Conservation (phyloP, 2,329 filamentous ascomycete genomes). For the Spiromastix sp. region DNA sequence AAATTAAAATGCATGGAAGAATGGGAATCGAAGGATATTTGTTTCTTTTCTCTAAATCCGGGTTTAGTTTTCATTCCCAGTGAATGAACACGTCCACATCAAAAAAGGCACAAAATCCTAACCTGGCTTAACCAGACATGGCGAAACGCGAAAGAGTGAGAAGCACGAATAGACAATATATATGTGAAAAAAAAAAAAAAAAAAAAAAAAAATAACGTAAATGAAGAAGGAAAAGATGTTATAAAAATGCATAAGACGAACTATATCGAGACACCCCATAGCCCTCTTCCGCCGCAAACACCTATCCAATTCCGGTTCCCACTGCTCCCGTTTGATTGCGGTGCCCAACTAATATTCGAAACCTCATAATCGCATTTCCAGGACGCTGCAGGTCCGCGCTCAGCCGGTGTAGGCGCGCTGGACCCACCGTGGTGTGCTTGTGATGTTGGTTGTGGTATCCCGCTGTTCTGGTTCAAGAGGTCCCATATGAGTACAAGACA, state of each 20-base stretch:
- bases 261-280: conserved; percentile 35
- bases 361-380: conserved; percentile 39
- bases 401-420: conserved; percentile 21
- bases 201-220: conserved; percentile 2
- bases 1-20: too few species aligned
- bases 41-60: too few species aligned
- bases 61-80: too few species aligned
- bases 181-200: neutral
- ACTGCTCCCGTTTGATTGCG: conserved; percentile 26
- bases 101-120: too few species aligned
- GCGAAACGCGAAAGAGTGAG: too few species aligned
- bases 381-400: conserved; percentile 34
- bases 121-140: too few species aligned
- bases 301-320: conserved; percentile 32
- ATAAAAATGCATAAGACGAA: neutral
- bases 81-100: too few species aligned
- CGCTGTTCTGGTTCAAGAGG: conserved; percentile 58
- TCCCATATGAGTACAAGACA: conserved; percentile 91
- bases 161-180: too few species aligned
- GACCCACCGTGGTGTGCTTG: conserved; percentile 5
- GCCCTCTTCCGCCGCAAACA: conserved; percentile 34
- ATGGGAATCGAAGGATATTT: too few species aligned
- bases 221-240: neutral
- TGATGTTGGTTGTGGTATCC: conserved; percentile 27
- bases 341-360: conserved; percentile 39